A percentile compares a stretch with the other conserved stretches of the same genome.
Evolutionary conservation across 768 basidiomycete species (phyloP).

Genomic region (Rhizopogon salebrosus): DNA sequence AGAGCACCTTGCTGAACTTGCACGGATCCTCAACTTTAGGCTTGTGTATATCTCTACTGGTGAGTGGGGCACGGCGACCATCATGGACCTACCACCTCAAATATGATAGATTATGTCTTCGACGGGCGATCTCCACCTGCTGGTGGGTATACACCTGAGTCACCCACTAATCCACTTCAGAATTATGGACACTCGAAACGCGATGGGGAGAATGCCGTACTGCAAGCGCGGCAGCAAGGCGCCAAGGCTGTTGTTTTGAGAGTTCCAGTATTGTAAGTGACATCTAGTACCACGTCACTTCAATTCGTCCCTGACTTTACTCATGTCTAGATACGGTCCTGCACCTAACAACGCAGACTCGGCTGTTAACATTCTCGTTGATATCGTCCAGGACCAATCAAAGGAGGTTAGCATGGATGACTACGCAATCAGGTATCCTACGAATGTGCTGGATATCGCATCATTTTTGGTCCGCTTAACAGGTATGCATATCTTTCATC

Average conservation of each 20-base stretch:
- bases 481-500: constrained; percentile 37
- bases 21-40: constrained; percentile 55
- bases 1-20: constrained; percentile 53
- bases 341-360: constrained; percentile 80
- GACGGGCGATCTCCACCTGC: constrained; percentile 83
- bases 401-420: constrained; percentile 95
- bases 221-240: constrained; percentile 40
- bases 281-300: neutral
- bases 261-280: constrained; percentile 79
- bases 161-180: constrained; percentile 78
- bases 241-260: constrained; percentile 69
- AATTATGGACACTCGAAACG: constrained; percentile 84
- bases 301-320: constrained; percentile 1
- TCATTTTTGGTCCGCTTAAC: constrained; percentile 74
- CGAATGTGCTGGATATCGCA: constrained; percentile 85
- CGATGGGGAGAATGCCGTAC: constrained; percentile 78
- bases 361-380: constrained; percentile 84
- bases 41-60: constrained; percentile 93
- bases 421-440: constrained; percentile 89
- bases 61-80: constrained; percentile 14
- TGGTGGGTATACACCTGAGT: constrained; percentile 57
- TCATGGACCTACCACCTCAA: constrained; percentile 8
- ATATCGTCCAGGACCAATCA: constrained; percentile 81
- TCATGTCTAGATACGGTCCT: constrained; percentile 69
- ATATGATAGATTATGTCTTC: constrained; percentile 81